These are phyloP conservation scores for Globisporangium paddicum DNA, from an alignment of 352 stramenopile genomes.

Conservation along the genomic window DNA sequence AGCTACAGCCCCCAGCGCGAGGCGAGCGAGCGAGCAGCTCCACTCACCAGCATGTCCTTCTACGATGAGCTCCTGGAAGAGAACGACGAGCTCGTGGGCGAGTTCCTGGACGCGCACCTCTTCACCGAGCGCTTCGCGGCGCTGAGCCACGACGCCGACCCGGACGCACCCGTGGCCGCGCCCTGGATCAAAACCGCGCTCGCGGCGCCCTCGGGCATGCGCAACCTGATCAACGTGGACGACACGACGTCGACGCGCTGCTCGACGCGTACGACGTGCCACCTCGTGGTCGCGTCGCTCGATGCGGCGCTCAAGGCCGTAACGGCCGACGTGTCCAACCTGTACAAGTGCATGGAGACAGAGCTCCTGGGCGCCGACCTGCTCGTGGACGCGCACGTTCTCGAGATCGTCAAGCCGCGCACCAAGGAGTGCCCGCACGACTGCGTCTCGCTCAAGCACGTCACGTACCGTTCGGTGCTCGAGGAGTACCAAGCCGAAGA, in stretches of 20 bases:
- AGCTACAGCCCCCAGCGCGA: too few species aligned
- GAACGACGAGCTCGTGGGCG: conserved; percentile 12
- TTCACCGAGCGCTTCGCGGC: conserved; percentile 13
- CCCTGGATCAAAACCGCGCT: conserved; percentile 35
- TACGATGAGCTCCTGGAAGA: conserved; percentile 14
- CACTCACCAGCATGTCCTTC: conserved; percentile 4
- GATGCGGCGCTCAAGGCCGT: conserved; percentile 56
- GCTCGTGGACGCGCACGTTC: conserved; percentile 60
- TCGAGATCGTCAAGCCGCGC: conserved; percentile 60
- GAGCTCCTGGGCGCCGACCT: conserved; percentile 50
- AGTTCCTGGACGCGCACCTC: conserved; percentile 13
- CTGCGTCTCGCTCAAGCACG: conserved; percentile 75
- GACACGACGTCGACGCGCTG: conserved; percentile 37
- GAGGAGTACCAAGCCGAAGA: conserved; percentile 55
- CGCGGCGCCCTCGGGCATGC: conserved; percentile 35
- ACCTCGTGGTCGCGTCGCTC: conserved; percentile 49
- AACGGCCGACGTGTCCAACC: conserved; percentile 42
- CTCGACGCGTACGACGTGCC: conserved; percentile 48
- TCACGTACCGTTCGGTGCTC: conserved; percentile 62
- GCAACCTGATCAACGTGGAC: conserved; percentile 35
- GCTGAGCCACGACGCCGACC: conserved; percentile 1
- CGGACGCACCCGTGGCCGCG: conserved; percentile 16
- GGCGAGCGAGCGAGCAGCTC: too few species aligned
- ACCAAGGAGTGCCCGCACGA: conserved; percentile 68
- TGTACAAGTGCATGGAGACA: conserved; percentile 50